These are phyloP conservation scores for Diaporthe vaccinii DNA, from an alignment of 2,329 filamentous ascomycete genomes.

Conservation along the genomic window DNA sequence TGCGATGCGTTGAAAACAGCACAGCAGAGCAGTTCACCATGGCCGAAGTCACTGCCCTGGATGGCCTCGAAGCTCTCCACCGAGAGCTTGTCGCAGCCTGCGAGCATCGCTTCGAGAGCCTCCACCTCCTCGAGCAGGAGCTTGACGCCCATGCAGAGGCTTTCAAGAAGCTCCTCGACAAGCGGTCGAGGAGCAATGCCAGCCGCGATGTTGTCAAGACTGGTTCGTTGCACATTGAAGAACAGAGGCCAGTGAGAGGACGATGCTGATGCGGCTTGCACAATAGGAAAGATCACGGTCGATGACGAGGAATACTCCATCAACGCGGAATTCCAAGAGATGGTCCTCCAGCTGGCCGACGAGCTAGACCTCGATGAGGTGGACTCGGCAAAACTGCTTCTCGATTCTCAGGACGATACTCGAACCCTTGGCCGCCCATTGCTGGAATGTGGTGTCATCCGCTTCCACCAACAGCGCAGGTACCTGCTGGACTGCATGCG, in stretches of 20 bases:
- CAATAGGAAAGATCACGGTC: constrained; percentile 80
- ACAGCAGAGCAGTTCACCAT: constrained; percentile 59
- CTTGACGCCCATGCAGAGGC: constrained; percentile 76
- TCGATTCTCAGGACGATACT: constrained; percentile 79
- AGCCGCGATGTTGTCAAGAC: constrained; percentile 80
- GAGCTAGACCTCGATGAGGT: constrained; percentile 92
- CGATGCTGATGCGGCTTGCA: constrained; percentile 41
- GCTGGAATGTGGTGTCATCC: constrained; percentile 84
- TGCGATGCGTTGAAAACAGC: constrained; percentile 38
- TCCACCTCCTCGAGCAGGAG: constrained; percentile 78
- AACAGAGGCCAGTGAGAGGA: constrained; percentile 28
- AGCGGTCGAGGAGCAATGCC: constrained; percentile 78
- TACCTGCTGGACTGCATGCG: constrained; percentile 87
- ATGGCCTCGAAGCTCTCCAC: constrained; percentile 86
- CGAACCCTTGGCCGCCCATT: constrained; percentile 78
- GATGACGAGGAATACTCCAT: constrained; percentile 81
- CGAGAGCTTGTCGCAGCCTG: constrained; percentile 84
- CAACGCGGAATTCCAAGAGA: constrained; percentile 90
- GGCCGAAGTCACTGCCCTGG: constrained; percentile 80
- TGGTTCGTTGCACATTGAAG: constrained; percentile 59
- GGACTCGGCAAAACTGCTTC: constrained; percentile 81
- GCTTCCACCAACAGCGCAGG: constrained; percentile 88
- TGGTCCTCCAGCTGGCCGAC: constrained; percentile 85
- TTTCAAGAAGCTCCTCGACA: constrained; percentile 81
- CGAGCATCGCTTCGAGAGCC: constrained; percentile 72